Evolutionary conservation across 192 early-diverging fungal genomes (phyloP).

Genomic region (Entomortierella lignicola): DNA sequence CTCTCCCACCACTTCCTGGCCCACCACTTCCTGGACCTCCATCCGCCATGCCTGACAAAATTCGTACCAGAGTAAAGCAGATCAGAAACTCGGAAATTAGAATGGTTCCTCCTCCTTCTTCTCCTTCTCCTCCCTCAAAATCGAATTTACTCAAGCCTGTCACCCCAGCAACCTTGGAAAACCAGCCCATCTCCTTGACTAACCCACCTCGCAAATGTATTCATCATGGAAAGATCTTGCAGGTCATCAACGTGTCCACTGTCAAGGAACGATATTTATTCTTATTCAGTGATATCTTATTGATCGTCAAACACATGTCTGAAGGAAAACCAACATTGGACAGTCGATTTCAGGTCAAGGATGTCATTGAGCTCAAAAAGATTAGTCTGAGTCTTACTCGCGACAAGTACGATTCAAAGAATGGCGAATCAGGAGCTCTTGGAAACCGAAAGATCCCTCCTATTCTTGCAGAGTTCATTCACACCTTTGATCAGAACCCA

Average conservation of each 20-base stretch:
- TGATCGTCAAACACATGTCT: slow-evolving; percentile 73
- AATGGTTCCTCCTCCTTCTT: slow-evolving; percentile 8
- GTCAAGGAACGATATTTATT: slow-evolving; percentile 78
- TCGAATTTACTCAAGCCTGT: slow-evolving; percentile 7
- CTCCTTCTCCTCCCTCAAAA: no score
- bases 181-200: slow-evolving; percentile 40
- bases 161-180: slow-evolving; percentile 9
- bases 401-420: slow-evolving; percentile 50
- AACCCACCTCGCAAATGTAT: slow-evolving; percentile 65
- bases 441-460: slow-evolving; percentile 64
- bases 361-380: slow-evolving; percentile 61
- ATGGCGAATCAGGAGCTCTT: slow-evolving; percentile 5
- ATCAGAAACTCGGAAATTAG: not conserved
- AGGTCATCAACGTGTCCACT: slow-evolving; percentile 73
- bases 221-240: slow-evolving; percentile 68
- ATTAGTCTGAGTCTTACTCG: slow-evolving; percentile 57
- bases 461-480: slow-evolving; percentile 65
- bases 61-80: slow-evolving; percentile 3
- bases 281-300: slow-evolving; percentile 70
- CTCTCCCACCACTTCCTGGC: slow-evolving; percentile 35
- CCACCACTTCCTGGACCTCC: slow-evolving; percentile 26
- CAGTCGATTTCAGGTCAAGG: slow-evolving; percentile 66
- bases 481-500: slow-evolving; percentile 70
- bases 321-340: slow-evolving; percentile 60
- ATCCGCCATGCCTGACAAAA: slow-evolving; percentile 9